phyloP scores from a whole-genome alignment of 805 yeast genomes.

The Saccharomycopsis synnaedendra region DNA sequence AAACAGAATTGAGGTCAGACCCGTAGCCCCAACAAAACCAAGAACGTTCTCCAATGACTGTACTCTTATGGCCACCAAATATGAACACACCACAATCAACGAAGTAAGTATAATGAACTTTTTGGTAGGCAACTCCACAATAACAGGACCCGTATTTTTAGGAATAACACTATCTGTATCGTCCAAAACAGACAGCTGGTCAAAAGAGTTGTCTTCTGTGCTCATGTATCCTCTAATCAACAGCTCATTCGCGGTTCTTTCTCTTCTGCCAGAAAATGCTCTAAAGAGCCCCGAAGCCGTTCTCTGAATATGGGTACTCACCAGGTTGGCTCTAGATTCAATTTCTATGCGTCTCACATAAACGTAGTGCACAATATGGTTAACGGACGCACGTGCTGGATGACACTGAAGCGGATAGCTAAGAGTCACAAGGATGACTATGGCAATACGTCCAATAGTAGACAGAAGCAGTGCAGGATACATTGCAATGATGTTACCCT shows the following conservation, averaged over 20 bases:
- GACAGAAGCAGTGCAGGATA: conserved; percentile 57
- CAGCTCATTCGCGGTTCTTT: not conserved
- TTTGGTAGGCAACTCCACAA: conserved; percentile 10
- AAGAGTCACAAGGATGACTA: conserved; percentile 66
- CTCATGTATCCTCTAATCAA: not conserved
- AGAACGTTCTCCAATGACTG: conserved; percentile 68
- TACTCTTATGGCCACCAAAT: conserved; percentile 52
- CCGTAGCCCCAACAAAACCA: conserved; percentile 73
- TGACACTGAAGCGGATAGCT: conserved; percentile 89
- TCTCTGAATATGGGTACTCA: conserved; percentile 9
- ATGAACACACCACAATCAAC: conserved; percentile 39
- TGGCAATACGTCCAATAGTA: conserved; percentile 70
- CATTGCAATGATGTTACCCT: conserved; percentile 71
- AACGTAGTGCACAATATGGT: conserved; percentile 53
- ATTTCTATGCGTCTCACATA: conserved; percentile 13
- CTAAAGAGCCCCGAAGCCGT: conserved; percentile 13
- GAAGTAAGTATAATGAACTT: conserved; percentile 31
- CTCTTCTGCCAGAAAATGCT: conserved; percentile 7
- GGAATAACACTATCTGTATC: not conserved
- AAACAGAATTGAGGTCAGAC: conserved; percentile 70
- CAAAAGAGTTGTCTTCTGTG: not conserved
- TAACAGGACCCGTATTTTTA: not conserved
- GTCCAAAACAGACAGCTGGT: conserved; percentile 5
- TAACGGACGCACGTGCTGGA: conserved; percentile 76
- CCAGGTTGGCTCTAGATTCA: conserved; percentile 14